These are phyloP conservation scores for Hortiboletus flavorubellus DNA, from an alignment of 768 basidiomycete genomes.

Conservation along the genomic window DNA sequence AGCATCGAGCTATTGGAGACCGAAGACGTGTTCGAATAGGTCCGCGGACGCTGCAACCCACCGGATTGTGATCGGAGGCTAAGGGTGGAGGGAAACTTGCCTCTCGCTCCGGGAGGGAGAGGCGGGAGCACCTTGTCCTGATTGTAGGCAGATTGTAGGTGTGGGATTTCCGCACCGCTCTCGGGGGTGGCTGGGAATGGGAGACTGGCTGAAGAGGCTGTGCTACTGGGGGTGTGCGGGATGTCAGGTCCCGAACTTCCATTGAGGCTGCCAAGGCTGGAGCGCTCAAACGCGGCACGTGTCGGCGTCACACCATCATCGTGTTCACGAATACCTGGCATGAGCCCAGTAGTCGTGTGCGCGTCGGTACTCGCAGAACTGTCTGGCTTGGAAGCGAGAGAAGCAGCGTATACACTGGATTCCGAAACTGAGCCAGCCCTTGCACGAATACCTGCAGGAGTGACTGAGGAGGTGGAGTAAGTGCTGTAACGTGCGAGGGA, in stretches of 20 bases:
- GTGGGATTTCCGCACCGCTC: conserved; percentile 19
- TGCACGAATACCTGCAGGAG: conserved; percentile 1
- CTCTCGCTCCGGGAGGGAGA: conserved; percentile 16
- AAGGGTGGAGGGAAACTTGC: conserved; percentile 22
- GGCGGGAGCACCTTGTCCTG: conserved; percentile 34
- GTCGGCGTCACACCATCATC: conserved; percentile 31
- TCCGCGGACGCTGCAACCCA: conserved; percentile 28
- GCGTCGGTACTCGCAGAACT: not conserved
- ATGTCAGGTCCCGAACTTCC: conserved; percentile 13
- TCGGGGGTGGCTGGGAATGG: conserved; percentile 30
- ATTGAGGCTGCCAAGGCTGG: conserved; percentile 25
- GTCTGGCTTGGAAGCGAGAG: conserved; percentile 15
- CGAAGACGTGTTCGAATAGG: conserved; percentile 33
- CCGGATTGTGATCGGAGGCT: conserved; percentile 10
- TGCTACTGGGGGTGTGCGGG: conserved; percentile 31
- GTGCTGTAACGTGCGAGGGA: conserved; percentile 24
- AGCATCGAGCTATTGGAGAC: conserved; percentile 20
- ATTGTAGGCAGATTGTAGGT: conserved; percentile 8
- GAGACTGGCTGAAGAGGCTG: conserved; percentile 28
- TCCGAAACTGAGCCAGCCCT: conserved; percentile 19
- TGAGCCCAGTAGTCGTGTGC: conserved; percentile 10
- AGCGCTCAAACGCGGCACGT: conserved; percentile 26
- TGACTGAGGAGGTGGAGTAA: conserved; percentile 19
- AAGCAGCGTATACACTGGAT: conserved; percentile 15
- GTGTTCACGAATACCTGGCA: conserved; percentile 29